A percentile compares a stretch with the other conserved stretches of the same genome.
Conservation (phyloP, 257 asterid species). For the Datura wrightii region DNA sequence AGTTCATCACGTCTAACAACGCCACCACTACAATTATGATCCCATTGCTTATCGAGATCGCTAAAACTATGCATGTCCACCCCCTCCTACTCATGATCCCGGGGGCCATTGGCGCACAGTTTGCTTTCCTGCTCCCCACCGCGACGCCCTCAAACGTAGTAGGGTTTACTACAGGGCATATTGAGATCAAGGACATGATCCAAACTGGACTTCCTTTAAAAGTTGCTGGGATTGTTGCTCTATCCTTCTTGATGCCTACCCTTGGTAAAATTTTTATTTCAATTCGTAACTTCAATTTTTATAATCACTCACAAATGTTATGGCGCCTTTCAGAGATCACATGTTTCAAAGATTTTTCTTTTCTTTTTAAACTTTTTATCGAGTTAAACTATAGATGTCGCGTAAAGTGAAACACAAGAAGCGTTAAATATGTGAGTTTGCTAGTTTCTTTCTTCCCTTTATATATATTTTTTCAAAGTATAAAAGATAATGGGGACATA, state of each 20-base stretch:
- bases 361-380: background rate
- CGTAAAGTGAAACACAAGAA: background rate
- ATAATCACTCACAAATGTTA: background rate
- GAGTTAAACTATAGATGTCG: background rate
- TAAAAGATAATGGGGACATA: background rate
- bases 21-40: conserved; percentile 75
- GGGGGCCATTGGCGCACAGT: conserved; percentile 79
- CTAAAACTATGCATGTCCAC: conserved; percentile 60
- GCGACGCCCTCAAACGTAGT: conserved; percentile 87
- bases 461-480: background rate
- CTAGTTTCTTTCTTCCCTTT: background rate
- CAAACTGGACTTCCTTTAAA: conserved; percentile 66
- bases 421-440: background rate
- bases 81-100: conserved; percentile 81
- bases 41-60: conserved; percentile 74
- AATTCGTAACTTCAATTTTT: background rate
- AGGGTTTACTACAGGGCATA: conserved; percentile 83
- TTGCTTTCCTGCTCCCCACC: conserved; percentile 73
- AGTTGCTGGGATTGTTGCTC: conserved; percentile 53
- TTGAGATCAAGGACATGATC: conserved; percentile 74
- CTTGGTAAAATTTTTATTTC: conserved; percentile 59
- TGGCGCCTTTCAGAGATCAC: too few relatives aligned
- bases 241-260: conserved; percentile 83
- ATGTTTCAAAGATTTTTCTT: background rate
- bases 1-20: conserved; percentile 87